Conservation (phyloP, 78 protist genomes). For the Capsaspora owczarzaki region DNA sequence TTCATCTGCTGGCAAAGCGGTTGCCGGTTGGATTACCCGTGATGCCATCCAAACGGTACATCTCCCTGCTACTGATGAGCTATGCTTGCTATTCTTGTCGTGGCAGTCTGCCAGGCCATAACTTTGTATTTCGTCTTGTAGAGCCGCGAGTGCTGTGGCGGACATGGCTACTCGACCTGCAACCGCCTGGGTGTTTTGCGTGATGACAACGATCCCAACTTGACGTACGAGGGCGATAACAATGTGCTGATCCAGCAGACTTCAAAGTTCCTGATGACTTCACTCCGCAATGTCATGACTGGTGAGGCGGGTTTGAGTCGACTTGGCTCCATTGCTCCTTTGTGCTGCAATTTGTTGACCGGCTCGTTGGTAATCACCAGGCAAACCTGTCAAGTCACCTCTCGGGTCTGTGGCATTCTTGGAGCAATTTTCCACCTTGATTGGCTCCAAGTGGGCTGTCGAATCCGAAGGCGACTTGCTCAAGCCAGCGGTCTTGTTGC, state of each 20-base stretch:
- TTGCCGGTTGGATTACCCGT: neutral
- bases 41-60: slow-evolving; percentile 3
- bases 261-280: neutral
- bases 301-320: neutral
- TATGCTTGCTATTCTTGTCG: no score
- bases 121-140: neutral
- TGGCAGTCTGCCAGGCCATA: neutral
- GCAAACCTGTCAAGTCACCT: neutral
- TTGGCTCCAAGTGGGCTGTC: neutral
- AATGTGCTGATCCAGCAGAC: slow-evolving; percentile 24
- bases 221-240: slow-evolving; percentile 27
- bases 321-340: neutral
- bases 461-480: neutral
- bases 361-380: neutral
- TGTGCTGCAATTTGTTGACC: neutral
- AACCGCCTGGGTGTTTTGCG: neutral
- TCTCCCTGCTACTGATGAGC: no score
- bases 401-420: neutral
- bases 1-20: neutral
- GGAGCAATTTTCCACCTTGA: neutral
- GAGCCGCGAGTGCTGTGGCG: slow-evolving; percentile 44
- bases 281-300: neutral
- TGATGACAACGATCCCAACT: neutral
- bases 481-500: neutral
- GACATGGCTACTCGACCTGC: slow-evolving; percentile 47